These are phyloP conservation scores for Macrolepiota fuliginosa DNA, from an alignment of 768 basidiomycete species.

Conservation along the genomic window DNA sequence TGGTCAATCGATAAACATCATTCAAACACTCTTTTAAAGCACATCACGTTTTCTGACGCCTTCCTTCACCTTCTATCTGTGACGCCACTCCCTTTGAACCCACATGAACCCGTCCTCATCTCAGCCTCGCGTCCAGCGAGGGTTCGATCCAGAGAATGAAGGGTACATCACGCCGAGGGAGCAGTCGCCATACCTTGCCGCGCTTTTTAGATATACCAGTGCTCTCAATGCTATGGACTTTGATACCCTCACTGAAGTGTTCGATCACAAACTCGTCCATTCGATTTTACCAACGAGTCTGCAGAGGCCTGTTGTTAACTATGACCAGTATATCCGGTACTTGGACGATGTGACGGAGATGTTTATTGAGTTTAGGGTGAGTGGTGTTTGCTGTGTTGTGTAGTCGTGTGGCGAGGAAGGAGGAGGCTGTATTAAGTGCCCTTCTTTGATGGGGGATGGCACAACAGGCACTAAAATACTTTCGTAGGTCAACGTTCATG, in stretches of 20 bases:
- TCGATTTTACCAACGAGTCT: conserved; percentile 33
- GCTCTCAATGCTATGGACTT: conserved; percentile 30
- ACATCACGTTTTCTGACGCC: not conserved
- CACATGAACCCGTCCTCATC: not conserved
- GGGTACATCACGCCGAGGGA: conserved; percentile 19
- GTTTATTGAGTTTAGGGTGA: conserved; percentile 28
- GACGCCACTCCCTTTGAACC: not conserved
- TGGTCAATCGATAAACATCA: conserved; percentile 13
- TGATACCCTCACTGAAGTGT: conserved; percentile 25
- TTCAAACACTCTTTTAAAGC: conserved; percentile 3
- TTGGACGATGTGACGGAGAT: conserved; percentile 24
- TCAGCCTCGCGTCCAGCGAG: conserved; percentile 5
- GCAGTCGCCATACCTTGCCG: conserved; percentile 31
- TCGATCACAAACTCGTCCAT: conserved; percentile 32
- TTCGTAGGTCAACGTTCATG: conserved; percentile 25
- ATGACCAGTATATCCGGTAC: conserved; percentile 31
- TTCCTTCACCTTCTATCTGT: not conserved
- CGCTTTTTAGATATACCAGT: conserved; percentile 30
- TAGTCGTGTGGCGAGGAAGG: not conserved
- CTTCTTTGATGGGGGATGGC: not conserved
- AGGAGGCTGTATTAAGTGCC: not conserved
- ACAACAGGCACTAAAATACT: not conserved
- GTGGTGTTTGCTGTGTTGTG: conserved; percentile 5
- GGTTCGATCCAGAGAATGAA: conserved; percentile 10
- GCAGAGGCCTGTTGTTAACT: conserved; percentile 32